These are phyloP conservation scores for Ceratocystis destructans DNA, from an alignment of 2,329 filamentous ascomycete species.

Conservation along the genomic window DNA sequence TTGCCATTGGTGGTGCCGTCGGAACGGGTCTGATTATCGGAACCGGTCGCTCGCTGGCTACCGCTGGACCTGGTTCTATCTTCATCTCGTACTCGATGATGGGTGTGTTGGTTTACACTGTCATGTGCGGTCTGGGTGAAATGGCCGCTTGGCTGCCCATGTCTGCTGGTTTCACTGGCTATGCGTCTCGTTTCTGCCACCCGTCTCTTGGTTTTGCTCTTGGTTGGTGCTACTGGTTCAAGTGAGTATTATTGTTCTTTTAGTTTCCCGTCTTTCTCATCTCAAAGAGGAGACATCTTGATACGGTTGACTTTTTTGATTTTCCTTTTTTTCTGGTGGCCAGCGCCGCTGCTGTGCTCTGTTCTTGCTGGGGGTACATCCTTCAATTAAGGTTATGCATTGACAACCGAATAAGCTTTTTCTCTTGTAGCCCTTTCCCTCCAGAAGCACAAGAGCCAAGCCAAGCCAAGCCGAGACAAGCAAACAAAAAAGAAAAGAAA, in stretches of 20 bases:
- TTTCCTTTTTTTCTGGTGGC: not conserved
- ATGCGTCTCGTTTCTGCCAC: constrained; percentile 65
- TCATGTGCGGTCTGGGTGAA: constrained; percentile 70
- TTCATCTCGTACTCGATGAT: constrained; percentile 58
- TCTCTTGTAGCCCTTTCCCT: not conserved
- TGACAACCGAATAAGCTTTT: constrained; percentile 1
- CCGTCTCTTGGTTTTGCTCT: constrained; percentile 68
- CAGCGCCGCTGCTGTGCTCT: no score
- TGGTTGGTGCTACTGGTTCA: constrained; percentile 45
- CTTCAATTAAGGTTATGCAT: constrained; percentile 2
- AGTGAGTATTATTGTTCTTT: constrained; percentile 24
- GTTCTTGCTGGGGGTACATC: no score
- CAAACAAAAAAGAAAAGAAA: no score
- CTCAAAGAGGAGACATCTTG: not conserved
- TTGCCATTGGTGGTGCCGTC: constrained; percentile 61
- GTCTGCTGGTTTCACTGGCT: constrained; percentile 66
- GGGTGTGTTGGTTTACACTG: constrained; percentile 60
- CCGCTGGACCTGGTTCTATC: constrained; percentile 49
- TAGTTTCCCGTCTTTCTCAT: no score
- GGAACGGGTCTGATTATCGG: constrained; percentile 64
- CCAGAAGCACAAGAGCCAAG: not conserved
- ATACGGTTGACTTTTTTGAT: not conserved
- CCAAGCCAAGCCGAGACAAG: no score
- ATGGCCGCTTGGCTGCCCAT: constrained; percentile 76
- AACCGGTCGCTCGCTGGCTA: constrained; percentile 41